Evolutionary conservation across 2,329 filamentous ascomycete species (phyloP).

Genomic region (Penicillium sp.): DNA sequence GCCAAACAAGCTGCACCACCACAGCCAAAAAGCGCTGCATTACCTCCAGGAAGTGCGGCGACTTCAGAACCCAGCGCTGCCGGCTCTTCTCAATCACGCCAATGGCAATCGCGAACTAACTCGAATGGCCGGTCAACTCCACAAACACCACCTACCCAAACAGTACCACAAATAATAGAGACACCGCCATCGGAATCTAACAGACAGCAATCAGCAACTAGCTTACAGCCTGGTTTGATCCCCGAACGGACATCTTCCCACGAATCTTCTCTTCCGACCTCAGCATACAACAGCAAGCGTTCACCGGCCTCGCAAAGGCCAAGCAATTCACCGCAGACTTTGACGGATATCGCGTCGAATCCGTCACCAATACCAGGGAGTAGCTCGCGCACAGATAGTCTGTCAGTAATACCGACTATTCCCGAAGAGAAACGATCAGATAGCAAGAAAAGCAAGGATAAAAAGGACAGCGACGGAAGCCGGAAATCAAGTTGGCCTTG

Average conservation of each 20-base stretch:
- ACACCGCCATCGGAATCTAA: constrained; percentile 45
- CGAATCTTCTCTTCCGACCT: constrained; percentile 41
- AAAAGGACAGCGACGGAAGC: constrained; percentile 66
- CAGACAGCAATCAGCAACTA: background rate
- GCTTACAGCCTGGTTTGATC: constrained; percentile 32
- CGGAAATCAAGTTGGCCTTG: constrained; percentile 77
- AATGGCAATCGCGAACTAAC: constrained; percentile 55
- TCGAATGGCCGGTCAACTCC: constrained; percentile 56
- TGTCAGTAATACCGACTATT: constrained; percentile 76
- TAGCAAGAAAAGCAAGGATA: constrained; percentile 60
- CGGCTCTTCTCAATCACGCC: constrained; percentile 37
- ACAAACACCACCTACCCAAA: constrained; percentile 44
- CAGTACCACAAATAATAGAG: constrained; percentile 59
- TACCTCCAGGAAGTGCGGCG: constrained; percentile 18
- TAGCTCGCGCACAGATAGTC: constrained; percentile 66
- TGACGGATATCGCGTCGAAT: constrained; percentile 63
- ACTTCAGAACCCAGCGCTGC: constrained; percentile 28
- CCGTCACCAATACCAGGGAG: constrained; percentile 68
- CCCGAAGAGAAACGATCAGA: constrained; percentile 70
- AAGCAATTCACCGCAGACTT: constrained; percentile 44
- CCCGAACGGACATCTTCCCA: constrained; percentile 53
- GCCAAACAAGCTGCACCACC: background rate
- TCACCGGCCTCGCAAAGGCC: constrained; percentile 21
- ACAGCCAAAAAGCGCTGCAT: constrained; percentile 9
- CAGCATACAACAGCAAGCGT: constrained; percentile 44